Conservation (phyloP, 2,329 filamentous ascomycete species). For the Venturiaceae sp. region DNA sequence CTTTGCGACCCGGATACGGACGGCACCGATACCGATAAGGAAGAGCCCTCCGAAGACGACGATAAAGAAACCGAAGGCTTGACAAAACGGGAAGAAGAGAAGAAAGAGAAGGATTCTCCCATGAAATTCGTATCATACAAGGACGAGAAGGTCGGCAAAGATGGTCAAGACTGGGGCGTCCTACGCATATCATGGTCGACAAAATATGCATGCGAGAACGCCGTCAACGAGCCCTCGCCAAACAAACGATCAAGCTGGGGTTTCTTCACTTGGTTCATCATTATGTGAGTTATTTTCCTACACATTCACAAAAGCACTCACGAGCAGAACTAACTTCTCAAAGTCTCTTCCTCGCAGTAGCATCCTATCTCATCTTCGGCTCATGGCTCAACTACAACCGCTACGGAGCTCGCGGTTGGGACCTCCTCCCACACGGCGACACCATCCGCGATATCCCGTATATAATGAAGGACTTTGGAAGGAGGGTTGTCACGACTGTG, state of each 20-base stretch:
- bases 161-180: constrained; percentile 45
- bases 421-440: constrained; percentile 85
- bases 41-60: constrained; percentile 36
- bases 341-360: constrained; percentile 74
- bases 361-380: constrained; percentile 91
- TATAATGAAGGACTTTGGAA: constrained; percentile 77
- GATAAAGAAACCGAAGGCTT: constrained; percentile 13
- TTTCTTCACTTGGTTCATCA: constrained; percentile 94
- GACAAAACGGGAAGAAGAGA: constrained; percentile 17
- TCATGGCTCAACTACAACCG: constrained; percentile 99
- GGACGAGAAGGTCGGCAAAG: constrained; percentile 37
- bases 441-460: constrained; percentile 88
- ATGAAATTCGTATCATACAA: constrained; percentile 71
- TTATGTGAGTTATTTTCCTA: constrained; percentile 59
- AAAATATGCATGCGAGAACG: constrained; percentile 67
- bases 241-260: constrained; percentile 60
- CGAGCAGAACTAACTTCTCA: background rate
- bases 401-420: constrained; percentile 91
- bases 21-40: constrained; percentile 32
- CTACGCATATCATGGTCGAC: constrained; percentile 78
- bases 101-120: constrained; percentile 37
- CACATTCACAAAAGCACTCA: background rate
- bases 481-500: constrained; percentile 70
- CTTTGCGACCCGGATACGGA: constrained; percentile 53
- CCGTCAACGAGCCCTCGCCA: constrained; percentile 28